Percentiles rank a stretch among this genome's conserved stretches.
These are phyloP conservation scores for Penicillium egyptiacum DNA, from an alignment of 495 filamentous ascomycete genomes.

Conservation along the genomic window DNA sequence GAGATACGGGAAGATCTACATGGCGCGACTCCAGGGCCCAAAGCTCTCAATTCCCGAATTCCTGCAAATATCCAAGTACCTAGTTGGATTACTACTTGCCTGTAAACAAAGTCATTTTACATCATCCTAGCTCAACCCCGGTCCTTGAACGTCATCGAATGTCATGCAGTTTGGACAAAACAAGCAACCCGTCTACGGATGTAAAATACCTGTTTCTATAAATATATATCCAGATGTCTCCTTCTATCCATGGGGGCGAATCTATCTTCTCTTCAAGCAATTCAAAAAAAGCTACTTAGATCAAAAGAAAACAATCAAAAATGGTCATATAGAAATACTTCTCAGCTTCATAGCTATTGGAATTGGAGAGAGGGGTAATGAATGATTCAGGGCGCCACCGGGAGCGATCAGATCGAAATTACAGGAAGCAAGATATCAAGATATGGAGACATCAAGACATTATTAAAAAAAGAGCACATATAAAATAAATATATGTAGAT, in stretches of 20 bases:
- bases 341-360: neutral
- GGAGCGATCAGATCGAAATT: neutral
- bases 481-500: neutral
- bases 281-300: neutral
- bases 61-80: neutral
- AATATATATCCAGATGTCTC: slow-evolving; percentile 2
- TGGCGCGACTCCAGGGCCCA: neutral
- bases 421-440: neutral
- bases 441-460: neutral
- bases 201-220: slow-evolving; percentile 4
- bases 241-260: slow-evolving; percentile 1
- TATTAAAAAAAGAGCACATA: neutral
- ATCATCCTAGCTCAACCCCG: neutral
- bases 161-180: neutral
- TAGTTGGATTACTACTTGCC: neutral
- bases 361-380: slow-evolving; percentile 7
- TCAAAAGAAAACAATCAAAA: neutral
- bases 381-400: slow-evolving; percentile 3
- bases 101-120: neutral
- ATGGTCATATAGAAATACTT: neutral
- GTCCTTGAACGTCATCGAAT: neutral
- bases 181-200: neutral
- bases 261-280: neutral
- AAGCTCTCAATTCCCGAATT: neutral
- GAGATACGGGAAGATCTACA: slow-evolving; percentile 11